Evolutionary conservation across 305 asterid genomes (phyloP), one percentile per base, ranked within the genome.

Genomic region (Salvia sclarea): DNA sequence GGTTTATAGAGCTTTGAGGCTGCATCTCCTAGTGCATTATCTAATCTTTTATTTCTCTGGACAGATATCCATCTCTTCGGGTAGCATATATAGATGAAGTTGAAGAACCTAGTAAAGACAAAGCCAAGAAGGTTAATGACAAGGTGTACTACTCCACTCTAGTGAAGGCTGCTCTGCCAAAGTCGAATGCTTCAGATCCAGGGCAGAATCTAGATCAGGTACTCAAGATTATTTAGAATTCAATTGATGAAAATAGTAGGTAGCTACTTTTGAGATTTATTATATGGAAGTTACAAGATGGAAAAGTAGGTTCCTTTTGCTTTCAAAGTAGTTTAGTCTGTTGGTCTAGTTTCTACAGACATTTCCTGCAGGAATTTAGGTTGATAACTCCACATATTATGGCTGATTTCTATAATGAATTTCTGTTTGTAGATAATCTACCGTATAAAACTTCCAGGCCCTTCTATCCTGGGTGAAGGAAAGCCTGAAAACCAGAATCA

Each of bases 401-500:
- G 35, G 31, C 47, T 20, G 25, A 9, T 24, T 75, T 45, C 50
- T 44, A 54, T 61, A 21, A 12, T 54, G 73, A 49, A 48, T 55
- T 49, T 62, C 58, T 57, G 18, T 67, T 31, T 69, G 79, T 79
- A 94, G 99, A 79, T 84, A 72, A 83, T 94, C 80, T 94, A 94
- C 79, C 91, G 92, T 13, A 94, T 94, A 80, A 94, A 94, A 82
- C 96, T 94, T 69, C 99, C 99, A 0, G 99, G 99, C 62, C 86
- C 84, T 73, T 91, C 99, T 72, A 94, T 91, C 71, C 79, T 89
- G 81, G 99, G 99, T 68, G 99, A 94, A 78, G 99, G 99, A 55
- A 94, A 94, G 76, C 99, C 99, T 66, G 99, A 94, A 81, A 94
- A 91, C 73, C 99, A 94, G 84, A 94, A 94, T 79, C 99, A 94